Base-by-base conservation (phyloP, 1,284 basidiomycete genomes). In the Marasmius oreades region DNA sequence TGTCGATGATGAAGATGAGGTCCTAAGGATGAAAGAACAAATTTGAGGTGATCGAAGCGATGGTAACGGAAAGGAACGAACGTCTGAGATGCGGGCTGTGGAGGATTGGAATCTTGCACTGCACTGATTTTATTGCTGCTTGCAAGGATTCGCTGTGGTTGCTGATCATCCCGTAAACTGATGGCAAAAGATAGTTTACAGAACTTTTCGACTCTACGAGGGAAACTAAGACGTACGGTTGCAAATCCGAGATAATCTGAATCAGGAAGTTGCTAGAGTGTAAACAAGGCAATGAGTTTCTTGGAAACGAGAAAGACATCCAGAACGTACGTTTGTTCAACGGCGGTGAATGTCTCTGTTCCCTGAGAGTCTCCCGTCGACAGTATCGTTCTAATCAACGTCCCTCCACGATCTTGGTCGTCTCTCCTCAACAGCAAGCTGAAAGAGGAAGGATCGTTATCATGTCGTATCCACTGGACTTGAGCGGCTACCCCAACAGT, bases 371-470 rank as follows among this genome's bases (percentile, higher is more conserved):
- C 24, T 6, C n/a, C 2, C n/a, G 42, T 45, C 5, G 28, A 23
- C n/a, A 5, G 5, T 18, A 53, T 33, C 2, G 43, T 53, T 3
- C 0, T 20, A 22, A 53, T 45, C 16, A 53, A 24, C 18, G 12
- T 26, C 10, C 52, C 52, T 10, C 52, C 52, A 8, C 20, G 39
- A 34, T 53, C 52, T 23, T 53, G 52, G 22, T 43, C 22, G n/a
- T 43, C 23, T 14, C 44, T 24, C 20, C 52, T 12, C 43, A 53
- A 34, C 26, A 53, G 16, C 26, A 53, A 44, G 23, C 52, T 24
- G 26, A 53, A 53, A 2, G 36, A 31, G n/a, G 18, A 20, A 2
- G 23, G 10, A 34, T 53, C 52, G 18, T 16, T 42, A 8, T 34
- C 20, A 10, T 22, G 42, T 22, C 52, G 39, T 33, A 33, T 53